phyloP scores from a whole-genome alignment of 192 early-diverging fungal species.

The Linnemannia hyalina region DNA sequence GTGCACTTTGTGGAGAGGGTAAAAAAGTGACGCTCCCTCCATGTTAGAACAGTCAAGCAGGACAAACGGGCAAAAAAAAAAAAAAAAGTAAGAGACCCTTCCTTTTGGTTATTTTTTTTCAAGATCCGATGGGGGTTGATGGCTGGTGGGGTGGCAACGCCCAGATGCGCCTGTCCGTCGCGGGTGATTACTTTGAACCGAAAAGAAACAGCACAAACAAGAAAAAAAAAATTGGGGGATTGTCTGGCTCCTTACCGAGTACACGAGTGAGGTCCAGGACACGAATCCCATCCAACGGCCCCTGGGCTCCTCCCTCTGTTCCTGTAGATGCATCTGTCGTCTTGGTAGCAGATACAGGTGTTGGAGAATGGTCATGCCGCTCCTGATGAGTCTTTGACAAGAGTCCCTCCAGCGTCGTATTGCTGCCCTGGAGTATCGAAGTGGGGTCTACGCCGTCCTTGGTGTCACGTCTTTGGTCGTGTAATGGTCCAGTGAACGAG shows the following conservation, averaged over 20 bases:
- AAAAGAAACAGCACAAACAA: background rate
- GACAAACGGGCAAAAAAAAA: no score
- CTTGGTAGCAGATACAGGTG: no score
- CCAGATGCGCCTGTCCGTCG: no score
- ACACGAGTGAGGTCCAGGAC: constrained; percentile 81
- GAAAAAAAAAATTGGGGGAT: background rate
- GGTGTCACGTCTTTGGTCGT: background rate
- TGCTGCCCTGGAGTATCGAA: background rate
- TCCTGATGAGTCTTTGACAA: constrained; percentile 27
- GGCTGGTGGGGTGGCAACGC: no score
- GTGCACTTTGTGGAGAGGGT: background rate
- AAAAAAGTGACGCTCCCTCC: background rate
- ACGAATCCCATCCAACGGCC: constrained; percentile 72
- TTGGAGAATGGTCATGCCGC: background rate
- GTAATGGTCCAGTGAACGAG: background rate
- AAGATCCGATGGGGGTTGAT: no score
- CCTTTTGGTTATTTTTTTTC: no score
- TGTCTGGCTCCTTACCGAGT: constrained; percentile 49
- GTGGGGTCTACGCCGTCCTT: background rate
- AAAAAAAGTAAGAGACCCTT: no score
- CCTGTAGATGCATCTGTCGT: no score
- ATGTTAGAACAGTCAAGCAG: no score
- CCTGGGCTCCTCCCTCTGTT: constrained; percentile 4
- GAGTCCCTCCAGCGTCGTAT: constrained; percentile 3
- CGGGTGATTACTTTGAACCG: no score